Evolutionary conservation across 2,329 filamentous ascomycete genomes (phyloP).

Genomic region (Colletotrichum sp.): DNA sequence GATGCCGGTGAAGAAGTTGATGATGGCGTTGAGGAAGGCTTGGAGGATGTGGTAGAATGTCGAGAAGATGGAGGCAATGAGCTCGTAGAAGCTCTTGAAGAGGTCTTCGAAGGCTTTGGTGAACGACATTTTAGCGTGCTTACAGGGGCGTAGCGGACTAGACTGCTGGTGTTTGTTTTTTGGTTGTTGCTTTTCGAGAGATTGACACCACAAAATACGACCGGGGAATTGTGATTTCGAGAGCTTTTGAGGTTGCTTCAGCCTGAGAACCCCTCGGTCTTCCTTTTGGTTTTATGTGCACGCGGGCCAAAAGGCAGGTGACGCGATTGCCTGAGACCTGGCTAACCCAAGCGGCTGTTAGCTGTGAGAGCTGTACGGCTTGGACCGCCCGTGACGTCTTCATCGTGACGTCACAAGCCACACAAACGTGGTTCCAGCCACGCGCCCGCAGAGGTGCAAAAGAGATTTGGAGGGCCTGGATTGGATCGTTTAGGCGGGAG

Average conservation of each 20-base stretch:
- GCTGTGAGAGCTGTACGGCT: not conserved
- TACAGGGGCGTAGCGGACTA: not conserved
- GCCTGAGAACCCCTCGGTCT: not conserved
- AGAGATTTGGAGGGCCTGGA: not conserved
- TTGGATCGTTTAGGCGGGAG: not conserved
- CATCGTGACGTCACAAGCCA: slow-evolving; percentile 24
- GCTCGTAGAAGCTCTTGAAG: slow-evolving; percentile 46
- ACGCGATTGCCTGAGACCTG: slow-evolving; percentile 9
- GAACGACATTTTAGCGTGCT: slow-evolving; percentile 34
- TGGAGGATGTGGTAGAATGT: slow-evolving; percentile 38
- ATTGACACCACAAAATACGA: not conserved
- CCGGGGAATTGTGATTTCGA: not conserved
- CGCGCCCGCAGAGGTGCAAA: not conserved
- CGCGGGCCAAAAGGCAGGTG: slow-evolving; percentile 5
- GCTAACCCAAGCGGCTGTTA: not conserved
- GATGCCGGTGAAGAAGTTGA: slow-evolving; percentile 41
- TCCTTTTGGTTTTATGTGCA: not conserved
- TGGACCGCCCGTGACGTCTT: slow-evolving; percentile 12
- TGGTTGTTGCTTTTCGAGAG: not conserved
- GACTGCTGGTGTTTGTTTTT: not conserved
- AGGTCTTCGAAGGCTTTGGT: slow-evolving; percentile 40
- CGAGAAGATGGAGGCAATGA: slow-evolving; percentile 40
- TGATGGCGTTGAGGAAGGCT: slow-evolving; percentile 34
- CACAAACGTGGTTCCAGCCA: slow-evolving; percentile 7
- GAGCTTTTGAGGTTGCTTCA: not conserved